Evolutionary conservation across 2,329 filamentous ascomycete species (phyloP), one percentile per base, ranked within the genome.

Genomic region (Pseudogymnoascus verrucosus): DNA sequence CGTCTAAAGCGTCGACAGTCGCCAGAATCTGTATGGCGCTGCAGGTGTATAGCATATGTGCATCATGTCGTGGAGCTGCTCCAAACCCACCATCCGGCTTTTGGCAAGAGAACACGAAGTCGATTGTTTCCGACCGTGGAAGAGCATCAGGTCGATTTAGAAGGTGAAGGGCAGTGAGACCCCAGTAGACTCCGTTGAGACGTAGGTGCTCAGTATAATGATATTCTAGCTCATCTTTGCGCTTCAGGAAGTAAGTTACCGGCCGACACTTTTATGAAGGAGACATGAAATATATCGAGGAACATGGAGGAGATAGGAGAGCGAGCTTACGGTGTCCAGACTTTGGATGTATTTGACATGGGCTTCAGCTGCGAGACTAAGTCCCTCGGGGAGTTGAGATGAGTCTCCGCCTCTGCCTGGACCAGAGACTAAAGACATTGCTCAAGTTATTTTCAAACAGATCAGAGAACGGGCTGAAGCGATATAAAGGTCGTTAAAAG

Each of bases 181-280:
- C 95, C 95, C 95, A 99, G 77, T 99, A 99, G 59, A 99, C 84
- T 51, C 95, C 95, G 74, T 95, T 97, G 64, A 99, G 84, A 66
- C 95, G 91, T 69, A 99, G 82, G 75, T 99, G 95, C 77, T 99
- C 93, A 12, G 95, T 99, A 74, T 98, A 82, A 89, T 93, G 97
- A 79, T 98, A 99, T 76, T 97, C 92, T 70, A 96, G 87, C 77
- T 97, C 91, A 80, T 98, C 92, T 78, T 90, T 92, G 74, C 89
- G 88, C 86, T 89, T 78, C 70, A 67, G 70, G 72, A 68, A 67
- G 73, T 80, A 72, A 68, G 64, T 61, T 47, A 19, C 21, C 7
- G 19, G 71, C 72, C 71, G 73, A 73, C 68, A 2, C n/a, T 14
- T 16, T 36, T 14, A 4, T 11, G 10, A 57, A 21, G 8, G n/a